Evolutionary conservation across 2,329 filamentous ascomycete species (phyloP), one percentile per base, ranked within the genome.

Genomic region (Microdochium trichocladiopsis): DNA sequence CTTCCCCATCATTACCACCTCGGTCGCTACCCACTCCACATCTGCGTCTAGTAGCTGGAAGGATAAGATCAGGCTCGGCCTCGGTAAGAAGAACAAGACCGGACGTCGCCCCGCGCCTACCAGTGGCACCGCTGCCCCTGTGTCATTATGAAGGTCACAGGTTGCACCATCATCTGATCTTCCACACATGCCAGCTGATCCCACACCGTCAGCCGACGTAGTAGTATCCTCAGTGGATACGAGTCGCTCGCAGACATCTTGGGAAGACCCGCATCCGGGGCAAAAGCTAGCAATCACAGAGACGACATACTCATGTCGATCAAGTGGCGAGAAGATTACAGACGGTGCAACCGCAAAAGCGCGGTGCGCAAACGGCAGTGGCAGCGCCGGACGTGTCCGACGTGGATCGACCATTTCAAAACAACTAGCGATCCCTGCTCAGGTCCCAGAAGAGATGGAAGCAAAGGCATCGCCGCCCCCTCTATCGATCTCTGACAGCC

Each of bases 1-100:
- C 3, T 78, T 80, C 56, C 70, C 69, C 55, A 66, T 74, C 1
- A 79, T 79, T 4, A 77, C 78, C 0, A 76, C 73, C n/a, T 72
- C 74, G 14, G 66, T 82, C 22, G 77, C 81, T 49, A 73, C 77
- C 52, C 78, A 78, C 14, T 72, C 81, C 49, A 75, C 75, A 33
- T 76, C 76, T 57, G 82, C 78, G 33, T 76, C 76, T 57, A 82
- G 77, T 53, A 75, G 82, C 49, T 86, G 82, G 82, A 85, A 84
- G 67, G 84, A 82, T 62, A 77, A 86, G 61, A 76, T 78, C 6
- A 84, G 82, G 58, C 67, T 86, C 3, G 81, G 82, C 2, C 72
- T 84, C 53, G 76, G 75, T 51, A 76, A 75, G 60, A 84, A 80
- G 64, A 70, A 66, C 55, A 74, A 74, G 47, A 72, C 70, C 14